Evolutionary conservation across 345 rosid species (phyloP).

Genomic region (Brassica incana): DNA sequence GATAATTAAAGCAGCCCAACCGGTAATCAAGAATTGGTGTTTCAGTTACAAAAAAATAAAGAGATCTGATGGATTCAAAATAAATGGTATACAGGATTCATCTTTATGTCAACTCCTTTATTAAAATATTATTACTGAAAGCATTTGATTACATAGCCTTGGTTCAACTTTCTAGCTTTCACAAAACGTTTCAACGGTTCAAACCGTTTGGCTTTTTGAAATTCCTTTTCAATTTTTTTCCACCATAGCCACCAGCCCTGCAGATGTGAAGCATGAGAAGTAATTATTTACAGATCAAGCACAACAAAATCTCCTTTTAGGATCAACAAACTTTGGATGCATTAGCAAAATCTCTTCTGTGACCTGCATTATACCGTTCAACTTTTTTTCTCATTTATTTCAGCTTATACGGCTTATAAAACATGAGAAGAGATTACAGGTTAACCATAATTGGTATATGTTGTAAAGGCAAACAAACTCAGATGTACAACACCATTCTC

Average conservation of each 20-base stretch:
- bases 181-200: background rate
- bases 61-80: too few species aligned
- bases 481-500: constrained; percentile 1
- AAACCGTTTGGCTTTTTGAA: background rate
- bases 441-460: background rate
- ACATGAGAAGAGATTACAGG: background rate
- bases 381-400: background rate
- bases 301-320: background rate
- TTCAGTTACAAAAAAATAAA: too few species aligned
- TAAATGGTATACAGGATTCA: background rate
- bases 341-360: background rate
- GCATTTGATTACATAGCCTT: background rate
- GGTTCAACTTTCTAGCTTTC: background rate
- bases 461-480: background rate
- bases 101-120: background rate
- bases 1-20: too few species aligned
- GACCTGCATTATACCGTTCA: background rate
- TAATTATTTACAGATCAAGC: background rate
- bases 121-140: background rate
- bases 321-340: background rate
- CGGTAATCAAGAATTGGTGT: too few species aligned
- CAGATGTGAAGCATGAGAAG: background rate
- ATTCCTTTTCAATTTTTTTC: background rate
- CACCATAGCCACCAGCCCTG: background rate
- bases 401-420: background rate